Percentiles rank a stretch among this genome's conserved stretches.
phyloP scores from a whole-genome alignment of 1,284 basidiomycete genomes.

The Nidula niveotomentosa region DNA sequence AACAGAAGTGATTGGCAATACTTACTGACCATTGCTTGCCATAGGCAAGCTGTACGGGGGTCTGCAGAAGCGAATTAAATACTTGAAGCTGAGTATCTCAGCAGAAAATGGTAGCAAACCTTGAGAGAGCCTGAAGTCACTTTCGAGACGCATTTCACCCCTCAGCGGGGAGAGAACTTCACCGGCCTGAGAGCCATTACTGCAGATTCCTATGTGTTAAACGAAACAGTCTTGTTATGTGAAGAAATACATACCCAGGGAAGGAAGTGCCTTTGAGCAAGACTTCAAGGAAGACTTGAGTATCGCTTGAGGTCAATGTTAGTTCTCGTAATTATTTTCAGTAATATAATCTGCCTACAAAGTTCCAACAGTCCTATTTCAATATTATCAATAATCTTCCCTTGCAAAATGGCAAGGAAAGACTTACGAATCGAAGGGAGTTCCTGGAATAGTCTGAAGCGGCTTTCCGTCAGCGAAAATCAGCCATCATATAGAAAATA shows the following conservation, averaged over 20 bases:
- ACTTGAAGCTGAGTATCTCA: not conserved
- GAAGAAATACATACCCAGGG: conserved; percentile 11
- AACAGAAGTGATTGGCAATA: not conserved
- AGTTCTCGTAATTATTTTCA: not conserved
- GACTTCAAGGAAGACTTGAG: conserved; percentile 18
- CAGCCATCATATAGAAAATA: not conserved
- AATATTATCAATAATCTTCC: not conserved
- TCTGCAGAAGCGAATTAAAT: conserved; percentile 7
- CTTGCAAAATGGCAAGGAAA: not conserved
- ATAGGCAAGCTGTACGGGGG: conserved; percentile 20
- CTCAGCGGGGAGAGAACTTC: conserved; percentile 15
- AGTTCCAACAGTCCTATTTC: conserved; percentile 10
- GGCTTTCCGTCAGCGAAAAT: not conserved
- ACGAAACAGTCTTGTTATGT: not conserved
- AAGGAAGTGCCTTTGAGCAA: conserved; percentile 14
- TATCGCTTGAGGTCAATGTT: conserved; percentile 7
- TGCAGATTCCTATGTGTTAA: not conserved
- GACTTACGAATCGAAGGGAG: conserved; percentile 29
- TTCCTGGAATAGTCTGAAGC: conserved; percentile 15
- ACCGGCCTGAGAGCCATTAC: conserved; percentile 12
- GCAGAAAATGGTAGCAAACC: not conserved
- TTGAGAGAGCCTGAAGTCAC: conserved; percentile 18
- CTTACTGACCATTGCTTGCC: conserved; percentile 19
- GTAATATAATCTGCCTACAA: conserved; percentile 7
- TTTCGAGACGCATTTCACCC: conserved; percentile 22